phyloP scores from a whole-genome alignment of 1,139 yeast genomes.

The Debaryomyces psychrophilus region DNA sequence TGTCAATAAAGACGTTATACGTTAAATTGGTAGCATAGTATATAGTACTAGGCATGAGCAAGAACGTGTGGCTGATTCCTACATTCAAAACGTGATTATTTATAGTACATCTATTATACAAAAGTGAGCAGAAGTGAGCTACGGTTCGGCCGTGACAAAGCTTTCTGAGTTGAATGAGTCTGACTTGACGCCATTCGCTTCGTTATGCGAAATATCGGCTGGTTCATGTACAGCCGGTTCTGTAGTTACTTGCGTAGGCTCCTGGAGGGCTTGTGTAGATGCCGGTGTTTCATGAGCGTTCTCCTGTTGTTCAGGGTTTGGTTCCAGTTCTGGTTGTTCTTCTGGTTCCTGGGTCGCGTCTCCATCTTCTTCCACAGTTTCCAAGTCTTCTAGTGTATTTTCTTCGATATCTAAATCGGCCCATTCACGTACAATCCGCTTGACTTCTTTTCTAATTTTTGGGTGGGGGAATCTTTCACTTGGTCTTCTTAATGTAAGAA shows the following conservation, averaged over 20 bases:
- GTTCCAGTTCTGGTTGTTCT: neutral
- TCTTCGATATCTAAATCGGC: slow-evolving; percentile 24
- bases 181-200: neutral
- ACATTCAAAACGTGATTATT: neutral
- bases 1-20: neutral
- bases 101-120: slow-evolving; percentile 2
- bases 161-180: neutral
- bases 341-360: slow-evolving; percentile 15
- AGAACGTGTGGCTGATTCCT: neutral
- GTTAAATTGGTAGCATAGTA: neutral
- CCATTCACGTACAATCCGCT: slow-evolving; percentile 26
- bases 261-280: slow-evolving; percentile 8
- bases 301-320: neutral
- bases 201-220: neutral
- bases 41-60: neutral
- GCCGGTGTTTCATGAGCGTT: neutral
- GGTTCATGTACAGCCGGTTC: neutral
- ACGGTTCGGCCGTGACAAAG: neutral
- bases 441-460: slow-evolving; percentile 25
- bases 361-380: slow-evolving; percentile 12
- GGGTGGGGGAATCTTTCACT: slow-evolving; percentile 22
- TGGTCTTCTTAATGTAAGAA: slow-evolving; percentile 36
- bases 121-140: neutral
- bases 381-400: slow-evolving; percentile 22
- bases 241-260: slow-evolving; percentile 12